Conservation (phyloP, 208 protist species). For the Trypanosoma scelopori region DNA sequence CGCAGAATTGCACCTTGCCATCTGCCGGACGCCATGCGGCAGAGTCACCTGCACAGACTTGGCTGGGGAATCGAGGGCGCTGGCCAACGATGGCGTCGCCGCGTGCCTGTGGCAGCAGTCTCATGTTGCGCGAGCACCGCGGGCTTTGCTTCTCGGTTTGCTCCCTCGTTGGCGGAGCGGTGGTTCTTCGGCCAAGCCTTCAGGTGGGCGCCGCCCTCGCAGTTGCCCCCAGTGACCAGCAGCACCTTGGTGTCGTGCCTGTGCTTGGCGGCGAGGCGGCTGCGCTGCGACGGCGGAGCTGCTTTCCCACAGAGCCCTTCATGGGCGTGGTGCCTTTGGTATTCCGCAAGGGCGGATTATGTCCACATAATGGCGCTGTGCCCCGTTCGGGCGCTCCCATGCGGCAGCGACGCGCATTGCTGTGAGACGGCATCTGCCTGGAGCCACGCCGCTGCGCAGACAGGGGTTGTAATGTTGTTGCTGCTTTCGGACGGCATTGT, state of each 20-base stretch:
- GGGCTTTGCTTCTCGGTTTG: slow-evolving; percentile 8
- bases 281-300: slow-evolving; percentile 4
- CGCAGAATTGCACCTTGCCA: background rate
- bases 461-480: background rate
- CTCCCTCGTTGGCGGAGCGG: slow-evolving; percentile 4
- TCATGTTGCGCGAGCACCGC: slow-evolving; percentile 13
- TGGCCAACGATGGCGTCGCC: slow-evolving; percentile 5
- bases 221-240: background rate
- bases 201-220: background rate
- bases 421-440: too few relatives aligned
- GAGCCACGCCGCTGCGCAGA: background rate
- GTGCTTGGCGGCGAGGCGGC: background rate
- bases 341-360: background rate
- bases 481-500: slow-evolving; percentile 4
- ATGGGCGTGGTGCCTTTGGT: background rate
- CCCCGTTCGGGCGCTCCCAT: background rate
- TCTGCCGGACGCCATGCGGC: slow-evolving; percentile 7
- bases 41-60: background rate
- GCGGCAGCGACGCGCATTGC: background rate
- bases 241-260: slow-evolving; percentile 1
- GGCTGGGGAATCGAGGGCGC: background rate
- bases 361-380: slow-evolving; percentile 6
- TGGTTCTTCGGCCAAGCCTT: background rate
- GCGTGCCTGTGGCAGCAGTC: slow-evolving; percentile 6
- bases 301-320: slow-evolving; percentile 1